These are phyloP conservation scores for Exophiala lecanii-corni DNA, from an alignment of 2,329 filamentous ascomycete genomes.

Conservation along the genomic window DNA sequence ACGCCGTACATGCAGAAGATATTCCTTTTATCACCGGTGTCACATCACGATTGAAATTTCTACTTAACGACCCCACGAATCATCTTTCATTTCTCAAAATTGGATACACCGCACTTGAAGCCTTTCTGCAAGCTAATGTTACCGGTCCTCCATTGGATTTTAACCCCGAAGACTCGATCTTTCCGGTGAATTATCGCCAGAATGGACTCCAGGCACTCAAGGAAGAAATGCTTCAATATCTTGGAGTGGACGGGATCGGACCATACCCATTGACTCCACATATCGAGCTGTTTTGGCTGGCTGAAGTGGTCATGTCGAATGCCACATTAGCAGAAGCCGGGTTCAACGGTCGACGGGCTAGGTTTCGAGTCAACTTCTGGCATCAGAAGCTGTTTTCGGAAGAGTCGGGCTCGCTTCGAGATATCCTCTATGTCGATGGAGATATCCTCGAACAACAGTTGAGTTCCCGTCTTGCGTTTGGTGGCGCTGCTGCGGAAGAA, in stretches of 20 bases:
- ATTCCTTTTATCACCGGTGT: slow-evolving; percentile 31
- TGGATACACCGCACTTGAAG: slow-evolving; percentile 65
- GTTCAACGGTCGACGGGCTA: slow-evolving; percentile 52
- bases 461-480: slow-evolving; percentile 29
- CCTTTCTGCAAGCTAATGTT: slow-evolving; percentile 81
- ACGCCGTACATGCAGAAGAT: slow-evolving; percentile 29
- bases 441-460: slow-evolving; percentile 43
- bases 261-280: slow-evolving; percentile 80
- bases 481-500: slow-evolving; percentile 27
- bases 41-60: slow-evolving; percentile 35
- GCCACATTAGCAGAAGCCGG: slow-evolving; percentile 43
- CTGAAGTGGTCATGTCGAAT: slow-evolving; percentile 56
- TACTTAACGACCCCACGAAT: slow-evolving; percentile 31
- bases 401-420: slow-evolving; percentile 55
- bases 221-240: slow-evolving; percentile 59
- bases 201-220: slow-evolving; percentile 45
- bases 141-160: slow-evolving; percentile 77
- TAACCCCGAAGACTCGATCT: slow-evolving; percentile 44
- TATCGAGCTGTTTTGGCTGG: slow-evolving; percentile 77
- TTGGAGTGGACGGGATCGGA: slow-evolving; percentile 79
- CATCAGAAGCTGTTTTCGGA: slow-evolving; percentile 66
- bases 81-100: slow-evolving; percentile 47
- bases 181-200: slow-evolving; percentile 41
- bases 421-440: slow-evolving; percentile 57
- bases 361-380: slow-evolving; percentile 68